Base-by-base conservation (phyloP, 352 stramenopile species). In the Phytophthora vignae region DNA sequence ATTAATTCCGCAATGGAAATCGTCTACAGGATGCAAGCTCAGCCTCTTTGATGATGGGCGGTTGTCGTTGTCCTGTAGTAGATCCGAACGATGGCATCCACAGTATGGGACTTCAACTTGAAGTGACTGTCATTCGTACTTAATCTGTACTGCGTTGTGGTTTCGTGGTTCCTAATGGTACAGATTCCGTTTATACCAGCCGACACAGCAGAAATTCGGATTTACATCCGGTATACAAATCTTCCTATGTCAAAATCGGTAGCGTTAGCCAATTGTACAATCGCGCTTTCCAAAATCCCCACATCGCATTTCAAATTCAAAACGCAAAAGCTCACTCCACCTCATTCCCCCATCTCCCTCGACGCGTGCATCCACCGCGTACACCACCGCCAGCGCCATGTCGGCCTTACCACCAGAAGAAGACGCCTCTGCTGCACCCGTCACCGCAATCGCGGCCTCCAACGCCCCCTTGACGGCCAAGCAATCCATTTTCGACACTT, bases 201-300 rank as follows among this genome's bases (percentile, higher is more conserved):
- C 22, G 22, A 25, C 22, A 25, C 22, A 25, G 22, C 22, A 25
- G 22, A 25, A 25, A 25, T 25, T 25, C 22, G 22, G 1, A 25
- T 25, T 25, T 25, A n/a, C 22, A 25, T 25, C 22, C 22, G 2
- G 22, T 25, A 25, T 25, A 25, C 22, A 25, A 25, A 25, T 25
- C 22, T 25, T 25, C 22, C 22, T 25, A 25, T 25, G 22, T 25
- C 22, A 25, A 25, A 25, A 27, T 29, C 67, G 33, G 67, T 74
- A 62, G 27, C 67, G 48, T 33, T 46, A 71, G 38, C 31, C 17
- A 22, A 1, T 1, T 60, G 69, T 48, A 71, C 44, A 9, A 38
- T 78, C 71, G 38, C 71, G 50, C 52, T 31, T 64, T 73, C 68
- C 14, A 69, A 69, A 70, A 66, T 54, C 59, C 50, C 49, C 62